Evolutionary conservation across 2,329 filamentous ascomycete species (phyloP), one percentile per base, ranked within the genome.

Genomic region (Lizonia empirigonia): DNA sequence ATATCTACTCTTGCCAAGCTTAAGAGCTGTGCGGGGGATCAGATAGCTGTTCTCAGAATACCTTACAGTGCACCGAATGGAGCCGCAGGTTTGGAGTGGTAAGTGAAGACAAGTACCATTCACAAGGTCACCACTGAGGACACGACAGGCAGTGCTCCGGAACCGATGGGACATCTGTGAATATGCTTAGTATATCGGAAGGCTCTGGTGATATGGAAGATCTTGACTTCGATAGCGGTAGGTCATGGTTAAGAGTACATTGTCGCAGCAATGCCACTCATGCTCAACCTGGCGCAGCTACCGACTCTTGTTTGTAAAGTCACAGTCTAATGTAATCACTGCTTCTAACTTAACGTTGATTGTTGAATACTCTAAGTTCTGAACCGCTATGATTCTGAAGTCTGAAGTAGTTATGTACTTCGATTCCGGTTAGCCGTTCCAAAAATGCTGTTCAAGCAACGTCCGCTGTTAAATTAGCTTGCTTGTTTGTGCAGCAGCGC

Each of bases 141-240:
- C 30, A 15, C 18, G 7, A 18, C 10, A 44, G 40, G 40, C 40
- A 44, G 22, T 44, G 40, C n/a, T 44, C 40, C 18, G 40, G 40
- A 19, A 32, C 22, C 4, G 40, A 35, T 15, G 40, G 40, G 5
- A 44, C 26, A n/a, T 15, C 40, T 23, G n/a, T 44, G n/a, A n/a
- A 35, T 19, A 9, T 44, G 15, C 7, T 44, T n/a, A n/a, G 8
- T 4, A 35, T 44, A 33, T 32, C 30, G 6, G 40, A 30, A 35
- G 40, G 40, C 9, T 26, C 30, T 7, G 29, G 23, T 5, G n/a
- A 39, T 22, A 1, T 10, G n/a, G 36, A 39, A 39, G 7, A 27
- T n/a, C 36, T 27, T 27, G 15, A 22, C 18, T 5, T 12, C 1
- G 23, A 39, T 19, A 9, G 36, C 13, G n/a, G 27, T 2, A 10